Conservation (phyloP, 139 green algal species). For the Desmodesmus armatus region DNA sequence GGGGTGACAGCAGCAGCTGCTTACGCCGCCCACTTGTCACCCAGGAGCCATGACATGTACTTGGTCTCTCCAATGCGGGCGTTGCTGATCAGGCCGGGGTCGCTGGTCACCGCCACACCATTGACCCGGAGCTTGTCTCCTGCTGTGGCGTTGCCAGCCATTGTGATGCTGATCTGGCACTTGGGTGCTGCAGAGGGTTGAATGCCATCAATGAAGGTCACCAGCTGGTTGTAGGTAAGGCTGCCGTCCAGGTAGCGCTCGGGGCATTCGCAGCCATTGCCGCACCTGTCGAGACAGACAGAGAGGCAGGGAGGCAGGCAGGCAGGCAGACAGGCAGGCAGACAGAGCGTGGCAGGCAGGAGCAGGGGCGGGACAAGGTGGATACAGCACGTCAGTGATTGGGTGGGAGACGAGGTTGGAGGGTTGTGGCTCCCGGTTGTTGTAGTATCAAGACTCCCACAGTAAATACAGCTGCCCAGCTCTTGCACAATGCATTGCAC, state of each 20-base stretch:
- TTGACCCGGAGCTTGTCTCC: slow-evolving; percentile 32
- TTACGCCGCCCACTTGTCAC: slow-evolving; percentile 40
- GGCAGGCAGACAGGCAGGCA: background rate
- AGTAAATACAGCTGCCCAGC: too few relatives aligned
- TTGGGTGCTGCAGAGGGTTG: background rate
- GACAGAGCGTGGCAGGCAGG: background rate
- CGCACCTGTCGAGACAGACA: slow-evolving; percentile 28
- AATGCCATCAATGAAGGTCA: slow-evolving; percentile 35
- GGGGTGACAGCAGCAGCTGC: too few relatives aligned
- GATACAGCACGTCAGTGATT: background rate
- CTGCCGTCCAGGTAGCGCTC: background rate
- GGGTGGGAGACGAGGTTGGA: too few relatives aligned
- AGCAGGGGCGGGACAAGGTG: background rate
- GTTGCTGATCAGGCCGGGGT: slow-evolving; percentile 24
- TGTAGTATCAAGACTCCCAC: too few relatives aligned
- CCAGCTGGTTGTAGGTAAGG: slow-evolving; percentile 44
- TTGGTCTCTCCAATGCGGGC: slow-evolving; percentile 46
- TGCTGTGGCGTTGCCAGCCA: background rate
- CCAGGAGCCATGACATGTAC: slow-evolving; percentile 46
- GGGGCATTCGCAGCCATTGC: slow-evolving; percentile 34
- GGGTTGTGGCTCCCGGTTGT: too few relatives aligned
- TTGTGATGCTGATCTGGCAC: slow-evolving; percentile 43
- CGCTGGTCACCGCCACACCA: slow-evolving; percentile 30
- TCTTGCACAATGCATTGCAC: too few relatives aligned
- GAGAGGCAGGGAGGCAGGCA: background rate